phyloP scores from a whole-genome alignment of 805 yeast species.

The Lipomyces starkeyi region DNA sequence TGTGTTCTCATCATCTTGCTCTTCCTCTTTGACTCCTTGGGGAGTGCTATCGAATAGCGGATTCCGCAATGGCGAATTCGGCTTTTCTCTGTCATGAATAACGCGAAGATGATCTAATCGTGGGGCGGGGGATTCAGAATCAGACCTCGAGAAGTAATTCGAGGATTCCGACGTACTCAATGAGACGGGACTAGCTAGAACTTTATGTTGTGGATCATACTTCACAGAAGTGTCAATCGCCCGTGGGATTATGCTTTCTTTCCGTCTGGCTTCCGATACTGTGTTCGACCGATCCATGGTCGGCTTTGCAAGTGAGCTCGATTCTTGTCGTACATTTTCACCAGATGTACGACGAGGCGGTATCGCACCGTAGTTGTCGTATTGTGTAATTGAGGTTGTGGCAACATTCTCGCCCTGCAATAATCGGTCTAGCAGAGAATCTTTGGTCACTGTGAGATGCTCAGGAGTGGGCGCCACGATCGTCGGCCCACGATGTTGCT shows the following conservation, averaged over 20 bases:
- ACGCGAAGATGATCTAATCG: background rate
- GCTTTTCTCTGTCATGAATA: background rate
- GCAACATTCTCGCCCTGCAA: constrained; percentile 30
- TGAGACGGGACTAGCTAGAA: background rate
- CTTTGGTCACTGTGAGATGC: constrained; percentile 24
- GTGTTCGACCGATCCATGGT: background rate
- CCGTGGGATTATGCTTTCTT: background rate
- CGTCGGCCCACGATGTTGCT: background rate
- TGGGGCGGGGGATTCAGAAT: background rate
- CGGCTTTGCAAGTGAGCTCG: background rate
- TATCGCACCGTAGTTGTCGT: background rate
- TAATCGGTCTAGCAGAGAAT: constrained; percentile 31
- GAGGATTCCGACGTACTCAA: constrained; percentile 1
- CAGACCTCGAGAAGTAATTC: background rate
- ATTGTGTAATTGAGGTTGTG: constrained; percentile 7
- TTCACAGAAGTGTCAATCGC: background rate
- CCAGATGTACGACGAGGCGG: background rate
- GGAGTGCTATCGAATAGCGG: background rate
- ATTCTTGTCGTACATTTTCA: background rate
- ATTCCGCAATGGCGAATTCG: background rate
- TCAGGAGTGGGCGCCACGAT: constrained; percentile 17
- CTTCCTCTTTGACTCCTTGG: background rate
- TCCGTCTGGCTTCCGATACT: background rate
- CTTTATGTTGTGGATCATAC: background rate
- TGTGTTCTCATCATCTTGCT: constrained; percentile 30